phyloP scores from a whole-genome alignment of 257 asterid species.

The Sherardia arvensis region DNA sequence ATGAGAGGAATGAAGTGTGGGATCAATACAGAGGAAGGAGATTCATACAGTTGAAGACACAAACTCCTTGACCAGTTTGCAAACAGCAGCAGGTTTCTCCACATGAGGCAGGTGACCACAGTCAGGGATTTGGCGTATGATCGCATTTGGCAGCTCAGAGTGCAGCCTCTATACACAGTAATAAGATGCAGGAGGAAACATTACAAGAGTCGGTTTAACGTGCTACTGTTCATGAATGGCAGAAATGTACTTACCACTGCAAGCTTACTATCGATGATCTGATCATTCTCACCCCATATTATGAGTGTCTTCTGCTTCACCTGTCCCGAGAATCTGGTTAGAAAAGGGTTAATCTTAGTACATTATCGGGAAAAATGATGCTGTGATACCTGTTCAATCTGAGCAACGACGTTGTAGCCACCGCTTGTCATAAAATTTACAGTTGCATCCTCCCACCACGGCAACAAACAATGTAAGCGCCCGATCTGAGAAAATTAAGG shows the following conservation, averaged over 20 bases:
- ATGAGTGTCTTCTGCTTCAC: conserved; percentile 77
- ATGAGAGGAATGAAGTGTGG: conserved; percentile 7
- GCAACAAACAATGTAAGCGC: conserved; percentile 70
- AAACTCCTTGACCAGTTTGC: conserved; percentile 55
- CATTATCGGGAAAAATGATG: background rate
- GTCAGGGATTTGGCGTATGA: conserved; percentile 55
- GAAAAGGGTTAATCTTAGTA: background rate
- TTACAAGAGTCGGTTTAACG: background rate
- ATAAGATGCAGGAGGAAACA: background rate
- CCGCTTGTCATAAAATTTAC: conserved; percentile 90
- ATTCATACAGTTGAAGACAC: background rate
- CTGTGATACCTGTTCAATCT: conserved; percentile 39
- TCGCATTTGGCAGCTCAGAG: conserved; percentile 66
- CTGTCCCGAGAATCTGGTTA: conserved; percentile 26
- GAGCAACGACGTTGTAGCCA: conserved; percentile 60
- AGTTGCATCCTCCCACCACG: conserved; percentile 95
- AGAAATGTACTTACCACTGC: conserved; percentile 52
- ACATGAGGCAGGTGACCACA: conserved; percentile 96
- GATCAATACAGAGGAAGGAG: background rate
- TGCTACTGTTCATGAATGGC: background rate
- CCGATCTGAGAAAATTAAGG: conserved; percentile 47
- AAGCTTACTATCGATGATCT: conserved; percentile 69
- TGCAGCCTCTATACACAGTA: conserved; percentile 75
- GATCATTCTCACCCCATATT: conserved; percentile 93
- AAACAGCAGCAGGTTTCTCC: conserved; percentile 68